Percentiles rank a stretch among this genome's conserved stretches.
Conservation (phyloP, 2,329 filamentous ascomycete genomes). For the Botrytis galanthina region DNA sequence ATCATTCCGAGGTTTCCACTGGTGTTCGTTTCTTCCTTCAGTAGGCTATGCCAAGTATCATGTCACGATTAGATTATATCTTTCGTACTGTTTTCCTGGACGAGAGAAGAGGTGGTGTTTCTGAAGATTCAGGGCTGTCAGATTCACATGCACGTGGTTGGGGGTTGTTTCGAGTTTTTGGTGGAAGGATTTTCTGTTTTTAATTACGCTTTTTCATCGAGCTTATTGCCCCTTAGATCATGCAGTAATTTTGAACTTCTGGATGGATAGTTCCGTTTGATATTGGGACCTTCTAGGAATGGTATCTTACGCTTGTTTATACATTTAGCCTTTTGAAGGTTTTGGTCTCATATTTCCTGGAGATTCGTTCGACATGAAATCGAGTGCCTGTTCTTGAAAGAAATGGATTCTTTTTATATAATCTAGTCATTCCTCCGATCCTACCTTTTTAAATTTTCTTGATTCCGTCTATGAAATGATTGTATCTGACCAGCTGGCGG, state of each 20-base stretch:
- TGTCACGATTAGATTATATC: neutral
- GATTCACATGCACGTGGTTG: neutral
- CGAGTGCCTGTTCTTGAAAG: neutral
- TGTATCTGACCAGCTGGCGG: neutral
- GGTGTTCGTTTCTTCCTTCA: neutral
- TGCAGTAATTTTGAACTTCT: neutral
- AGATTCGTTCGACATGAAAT: neutral
- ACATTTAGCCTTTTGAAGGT: neutral
- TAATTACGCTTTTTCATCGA: neutral
- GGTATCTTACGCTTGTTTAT: neutral
- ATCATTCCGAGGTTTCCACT: neutral
- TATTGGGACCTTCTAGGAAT: neutral
- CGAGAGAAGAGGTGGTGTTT: neutral
- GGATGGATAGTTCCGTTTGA: neutral
- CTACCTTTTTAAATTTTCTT: neutral
- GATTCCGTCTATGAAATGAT: neutral
- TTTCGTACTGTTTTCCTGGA: neutral
- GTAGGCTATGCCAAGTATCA: neutral
- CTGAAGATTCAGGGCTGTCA: neutral
- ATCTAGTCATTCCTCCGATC: neutral
- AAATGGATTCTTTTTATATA: neutral
- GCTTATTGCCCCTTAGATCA: neutral
- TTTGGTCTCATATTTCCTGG: neutral
- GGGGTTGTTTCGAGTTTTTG: slow-evolving; percentile 1
- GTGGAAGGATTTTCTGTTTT: neutral